phyloP scores from a whole-genome alignment of 352 stramenopile genomes.

The Globisporangium parvum region DNA sequence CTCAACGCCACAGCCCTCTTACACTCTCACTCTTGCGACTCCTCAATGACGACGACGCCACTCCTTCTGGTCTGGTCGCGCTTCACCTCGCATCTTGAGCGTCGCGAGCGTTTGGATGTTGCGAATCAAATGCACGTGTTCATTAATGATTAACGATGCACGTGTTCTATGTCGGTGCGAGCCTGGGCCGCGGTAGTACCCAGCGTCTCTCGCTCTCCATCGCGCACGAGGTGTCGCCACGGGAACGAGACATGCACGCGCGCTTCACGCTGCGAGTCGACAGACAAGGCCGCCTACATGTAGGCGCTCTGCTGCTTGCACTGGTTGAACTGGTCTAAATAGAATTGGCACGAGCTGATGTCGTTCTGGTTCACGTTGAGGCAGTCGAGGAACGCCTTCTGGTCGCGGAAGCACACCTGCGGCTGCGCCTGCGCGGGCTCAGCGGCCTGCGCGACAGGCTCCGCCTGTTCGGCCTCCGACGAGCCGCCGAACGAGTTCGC shows the following conservation, averaged over 20 bases:
- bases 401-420: slow-evolving; percentile 61
- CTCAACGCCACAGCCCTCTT: too few relatives aligned
- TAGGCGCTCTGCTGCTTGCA: slow-evolving; percentile 76
- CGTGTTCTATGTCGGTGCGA: too few relatives aligned
- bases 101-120: too few relatives aligned
- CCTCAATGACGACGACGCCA: too few relatives aligned
- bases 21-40: too few relatives aligned
- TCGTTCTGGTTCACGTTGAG: slow-evolving; percentile 84
- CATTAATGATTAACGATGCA: too few relatives aligned
- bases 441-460: slow-evolving; percentile 22
- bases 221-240: too few relatives aligned
- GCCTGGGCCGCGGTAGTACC: slow-evolving; percentile 4
- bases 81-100: too few relatives aligned
- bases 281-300: slow-evolving; percentile 27
- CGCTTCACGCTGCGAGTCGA: not conserved
- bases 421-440: slow-evolving; percentile 29
- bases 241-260: too few relatives aligned
- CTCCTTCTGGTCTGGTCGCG: too few relatives aligned
- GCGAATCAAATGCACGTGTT: too few relatives aligned
- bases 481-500: slow-evolving; percentile 62
- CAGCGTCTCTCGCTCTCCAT: not conserved
- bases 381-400: slow-evolving; percentile 82
- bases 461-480: slow-evolving; percentile 16
- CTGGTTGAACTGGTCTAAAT: slow-evolving; percentile 85
- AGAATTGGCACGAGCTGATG: slow-evolving; percentile 86